Evolutionary conservation across 1,284 basidiomycete species (phyloP), one percentile per base, ranked within the genome.

Genomic region (Tetrapyrgos nigripes): DNA sequence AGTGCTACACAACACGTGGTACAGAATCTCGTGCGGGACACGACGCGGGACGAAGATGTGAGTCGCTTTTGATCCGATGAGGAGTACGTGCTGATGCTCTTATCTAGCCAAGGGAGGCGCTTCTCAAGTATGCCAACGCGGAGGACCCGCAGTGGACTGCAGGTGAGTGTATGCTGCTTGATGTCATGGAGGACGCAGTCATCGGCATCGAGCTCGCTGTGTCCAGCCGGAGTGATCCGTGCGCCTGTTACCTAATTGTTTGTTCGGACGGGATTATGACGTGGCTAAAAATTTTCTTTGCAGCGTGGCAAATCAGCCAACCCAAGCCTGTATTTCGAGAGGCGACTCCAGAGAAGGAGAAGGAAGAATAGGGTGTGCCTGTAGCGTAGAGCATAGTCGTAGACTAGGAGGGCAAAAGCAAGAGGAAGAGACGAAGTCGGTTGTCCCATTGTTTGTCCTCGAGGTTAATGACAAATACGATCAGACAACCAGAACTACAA

Each of bases 1-100:
- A 95, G 93, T 75, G 97, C 95, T 4, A 98, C 93, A 48, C 94
- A 97, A 66, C 93, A 97, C 69, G 86, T 98, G 62, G 95, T 99
- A 45, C 94, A 97, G 76, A 92, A 93, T 67, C 78, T 99, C 71
- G 94, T 96, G 56, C 84, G 92, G 70, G 93, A 96, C 71, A 92
- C 88, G 62, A 92, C 91, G 45, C 79, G 93, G 68, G 93, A 93
- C 77, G 89, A 96, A 77, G 96, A 98, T 77, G 95, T 97, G 79
- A 84, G 95, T 93, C 59, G 17, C 43, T n/a, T 8, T 8, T 40
- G 4, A 17, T 11, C 37, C 6, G 14, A 14, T 14, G 31, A 14
- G 31, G 14, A 33, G 9, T 8, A 40, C 13, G 4, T 40, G 37
- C 37, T 40, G 17, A 40, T n/a, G 17, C 17, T 8, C 62, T 61